Base-by-base conservation (phyloP, 1,139 yeast species). In the Yamadazyma blattariae region DNA sequence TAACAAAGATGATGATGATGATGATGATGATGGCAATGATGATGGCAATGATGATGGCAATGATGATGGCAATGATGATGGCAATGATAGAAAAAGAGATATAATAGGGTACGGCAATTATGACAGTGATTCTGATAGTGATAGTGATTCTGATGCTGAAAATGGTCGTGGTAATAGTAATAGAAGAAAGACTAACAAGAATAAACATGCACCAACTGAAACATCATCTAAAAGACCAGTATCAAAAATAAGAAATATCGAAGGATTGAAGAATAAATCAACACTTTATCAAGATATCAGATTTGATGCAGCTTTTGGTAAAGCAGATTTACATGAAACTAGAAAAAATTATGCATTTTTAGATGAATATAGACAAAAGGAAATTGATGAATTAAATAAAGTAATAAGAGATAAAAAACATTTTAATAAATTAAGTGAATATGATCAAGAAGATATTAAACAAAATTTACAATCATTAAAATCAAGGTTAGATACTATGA, bases 261-360 rank as follows among this genome's bases (percentile, higher is more conserved):
- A 90, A 0, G 96, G 96, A 0, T 58, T 86, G 29, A 73, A 69
- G 17, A 57, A 70, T 14, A 63, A 64, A 31, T 51, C 59, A 13
- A 56, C 67, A 29, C 56, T 80, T 25, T 79, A 84, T 52, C 71
- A 78, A 35, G 98, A 92, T 63, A 80, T 94, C 23, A 71, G 98
- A 47, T 92, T 92, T 56, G 96, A 90, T 59, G 76, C 94, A 1
- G 89, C 96, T 0, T 78, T 80, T 45, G 97, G 97, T 39, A 83
- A 79, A 49, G 86, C 95, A 0, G 92, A 89, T 52, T 61, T 77
- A 39, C 64, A 67, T 23, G 70, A 71, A 40, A 75, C 82, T 23
- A 70, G 97, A 37, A 77, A 79, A 50, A 81, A 90, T 52, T 92
- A 92, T 62, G 77, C 79, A 29, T 92, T 92, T 51, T 63, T 92